A percentile compares a stretch with the other conserved stretches of the same genome.
These are phyloP conservation scores for Kodamaea fukazawae DNA, from an alignment of 805 yeast genomes.

Conservation along the genomic window DNA sequence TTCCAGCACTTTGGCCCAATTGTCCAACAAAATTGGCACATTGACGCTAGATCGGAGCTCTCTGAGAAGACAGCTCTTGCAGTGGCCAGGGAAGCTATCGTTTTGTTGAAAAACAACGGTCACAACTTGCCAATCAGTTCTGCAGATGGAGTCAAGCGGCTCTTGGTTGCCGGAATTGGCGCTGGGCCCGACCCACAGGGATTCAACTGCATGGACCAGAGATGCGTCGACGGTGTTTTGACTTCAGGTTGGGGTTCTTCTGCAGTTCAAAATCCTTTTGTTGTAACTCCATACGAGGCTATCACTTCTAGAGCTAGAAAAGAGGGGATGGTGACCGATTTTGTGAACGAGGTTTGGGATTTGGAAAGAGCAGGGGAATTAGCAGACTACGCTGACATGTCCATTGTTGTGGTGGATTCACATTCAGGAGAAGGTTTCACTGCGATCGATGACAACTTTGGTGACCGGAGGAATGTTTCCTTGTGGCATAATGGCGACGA, in stretches of 20 bases:
- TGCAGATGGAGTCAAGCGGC: constrained; percentile 40
- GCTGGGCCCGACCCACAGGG: constrained; percentile 54
- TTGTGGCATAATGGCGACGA: constrained; percentile 60
- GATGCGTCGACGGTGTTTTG: constrained; percentile 51
- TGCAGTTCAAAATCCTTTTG: constrained; percentile 52
- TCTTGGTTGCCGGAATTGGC: constrained; percentile 49
- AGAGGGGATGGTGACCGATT: constrained; percentile 46
- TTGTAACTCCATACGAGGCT: constrained; percentile 59
- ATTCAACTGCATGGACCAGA: constrained; percentile 52
- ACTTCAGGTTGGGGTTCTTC: constrained; percentile 69
- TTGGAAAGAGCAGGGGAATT: constrained; percentile 41
- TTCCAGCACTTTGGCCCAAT: constrained; percentile 55
- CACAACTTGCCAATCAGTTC: constrained; percentile 52
- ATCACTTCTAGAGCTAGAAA: constrained; percentile 46
- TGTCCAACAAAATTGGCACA: constrained; percentile 51
- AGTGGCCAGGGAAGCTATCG: constrained; percentile 57
- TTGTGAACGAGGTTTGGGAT: constrained; percentile 45
- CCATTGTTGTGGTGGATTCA: constrained; percentile 54
- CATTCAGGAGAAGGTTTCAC: constrained; percentile 60
- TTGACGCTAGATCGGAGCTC: constrained; percentile 49
- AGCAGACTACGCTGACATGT: constrained; percentile 50
- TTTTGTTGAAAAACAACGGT: constrained; percentile 52
- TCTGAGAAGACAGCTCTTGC: constrained; percentile 49
- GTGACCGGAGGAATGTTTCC: constrained; percentile 53
- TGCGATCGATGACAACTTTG: constrained; percentile 55